Conservation (phyloP, 495 filamentous ascomycete species). For the Tuber magnatum region DNA sequence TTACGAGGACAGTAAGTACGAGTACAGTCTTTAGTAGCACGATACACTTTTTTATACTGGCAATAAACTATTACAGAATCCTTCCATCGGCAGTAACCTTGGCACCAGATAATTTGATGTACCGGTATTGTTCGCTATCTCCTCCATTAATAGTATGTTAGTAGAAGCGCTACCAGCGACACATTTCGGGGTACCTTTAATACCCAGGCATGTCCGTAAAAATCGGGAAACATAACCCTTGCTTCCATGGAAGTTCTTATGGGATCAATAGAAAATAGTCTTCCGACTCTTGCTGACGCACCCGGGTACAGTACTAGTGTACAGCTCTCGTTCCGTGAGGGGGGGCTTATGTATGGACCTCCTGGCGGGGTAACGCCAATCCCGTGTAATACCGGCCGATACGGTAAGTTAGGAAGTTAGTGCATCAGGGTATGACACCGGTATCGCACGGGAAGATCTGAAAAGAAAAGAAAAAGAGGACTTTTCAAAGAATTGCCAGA, state of each 20-base stretch:
- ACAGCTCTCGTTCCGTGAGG: neutral
- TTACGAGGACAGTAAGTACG: neutral
- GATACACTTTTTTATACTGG: neutral
- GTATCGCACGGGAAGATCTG: neutral
- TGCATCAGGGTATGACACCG: constrained; percentile 1
- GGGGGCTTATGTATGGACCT: neutral
- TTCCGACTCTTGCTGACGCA: neutral
- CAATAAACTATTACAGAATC: neutral
- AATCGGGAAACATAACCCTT: too few species aligned
- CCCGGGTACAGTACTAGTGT: neutral
- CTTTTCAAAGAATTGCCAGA: neutral
- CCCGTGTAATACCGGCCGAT: neutral
- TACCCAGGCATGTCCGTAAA: neutral
- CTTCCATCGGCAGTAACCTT: neutral
- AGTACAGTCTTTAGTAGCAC: neutral
- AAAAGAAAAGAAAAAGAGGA: neutral
- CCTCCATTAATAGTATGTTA: neutral
- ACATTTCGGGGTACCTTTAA: neutral
- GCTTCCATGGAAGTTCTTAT: too few species aligned
- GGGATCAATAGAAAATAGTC: too few species aligned
- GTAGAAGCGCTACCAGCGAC: neutral
- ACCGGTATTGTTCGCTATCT: neutral
- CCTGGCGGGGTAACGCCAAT: neutral
- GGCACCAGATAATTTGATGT: neutral
- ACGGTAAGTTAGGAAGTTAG: neutral